These are phyloP conservation scores for Auricularia sp. DNA, from an alignment of 768 basidiomycete genomes.

Conservation along the genomic window DNA sequence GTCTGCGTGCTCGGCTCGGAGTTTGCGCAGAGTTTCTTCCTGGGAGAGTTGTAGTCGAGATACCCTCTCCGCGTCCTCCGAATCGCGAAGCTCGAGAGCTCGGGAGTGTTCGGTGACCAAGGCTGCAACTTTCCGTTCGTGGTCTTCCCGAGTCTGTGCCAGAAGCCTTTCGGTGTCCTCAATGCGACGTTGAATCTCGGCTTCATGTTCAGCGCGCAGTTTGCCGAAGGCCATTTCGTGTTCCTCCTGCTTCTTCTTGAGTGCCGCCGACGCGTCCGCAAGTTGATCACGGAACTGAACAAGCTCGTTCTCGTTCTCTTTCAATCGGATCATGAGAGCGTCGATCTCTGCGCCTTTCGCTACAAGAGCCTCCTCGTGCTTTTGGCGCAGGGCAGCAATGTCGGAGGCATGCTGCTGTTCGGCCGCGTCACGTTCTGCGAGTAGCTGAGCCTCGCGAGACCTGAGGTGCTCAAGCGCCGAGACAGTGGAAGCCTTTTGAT, in stretches of 20 bases:
- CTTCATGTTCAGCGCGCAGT: slow-evolving; percentile 43
- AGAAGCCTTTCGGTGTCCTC: slow-evolving; percentile 46
- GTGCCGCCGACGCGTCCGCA: slow-evolving; percentile 26
- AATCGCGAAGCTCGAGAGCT: slow-evolving; percentile 50
- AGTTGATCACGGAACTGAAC: slow-evolving; percentile 35
- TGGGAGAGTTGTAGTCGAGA: slow-evolving; percentile 73
- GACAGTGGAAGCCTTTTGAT: slow-evolving; percentile 43
- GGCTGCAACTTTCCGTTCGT: slow-evolving; percentile 42
- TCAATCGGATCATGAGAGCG: slow-evolving; percentile 34
- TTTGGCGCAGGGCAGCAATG: slow-evolving; percentile 32
- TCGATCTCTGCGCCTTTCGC: slow-evolving; percentile 35
- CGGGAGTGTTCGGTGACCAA: slow-evolving; percentile 45
- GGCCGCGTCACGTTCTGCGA: slow-evolving; percentile 16
- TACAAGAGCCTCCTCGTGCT: slow-evolving; percentile 36
- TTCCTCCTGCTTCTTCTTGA: slow-evolving; percentile 35
- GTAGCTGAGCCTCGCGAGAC: slow-evolving; percentile 41
- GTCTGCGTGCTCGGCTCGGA: slow-evolving; percentile 56
- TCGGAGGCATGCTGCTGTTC: slow-evolving; percentile 29
- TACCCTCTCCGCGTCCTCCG: slow-evolving; percentile 44
- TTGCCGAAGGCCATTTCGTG: slow-evolving; percentile 54
- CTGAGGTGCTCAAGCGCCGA: slow-evolving; percentile 44
- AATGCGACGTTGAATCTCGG: slow-evolving; percentile 41
- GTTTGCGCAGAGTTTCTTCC: slow-evolving; percentile 68
- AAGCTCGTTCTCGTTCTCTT: slow-evolving; percentile 35
- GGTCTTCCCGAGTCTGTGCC: slow-evolving; percentile 39